Evolutionary conservation across 176 grass and related monocot species (phyloP).

Genomic region (Hordeum vulgare): DNA sequence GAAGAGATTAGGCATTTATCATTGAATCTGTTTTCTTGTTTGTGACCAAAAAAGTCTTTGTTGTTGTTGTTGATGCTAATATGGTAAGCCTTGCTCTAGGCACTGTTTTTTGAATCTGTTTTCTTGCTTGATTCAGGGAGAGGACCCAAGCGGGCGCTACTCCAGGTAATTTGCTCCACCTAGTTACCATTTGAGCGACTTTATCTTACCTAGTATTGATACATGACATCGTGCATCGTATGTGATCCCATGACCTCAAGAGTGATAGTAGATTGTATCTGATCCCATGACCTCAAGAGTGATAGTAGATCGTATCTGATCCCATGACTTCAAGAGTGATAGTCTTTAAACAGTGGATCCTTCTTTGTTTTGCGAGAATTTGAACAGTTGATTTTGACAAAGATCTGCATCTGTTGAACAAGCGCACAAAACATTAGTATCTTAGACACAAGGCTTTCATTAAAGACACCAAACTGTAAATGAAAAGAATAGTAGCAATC

Average conservation of each 20-base stretch:
- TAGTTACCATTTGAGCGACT: not conserved
- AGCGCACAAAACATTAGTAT: not conserved
- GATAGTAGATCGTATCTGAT: not conserved
- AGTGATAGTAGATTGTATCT: no score
- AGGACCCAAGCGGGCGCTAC: constrained; percentile 37
- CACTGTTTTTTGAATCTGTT: constrained; percentile 15
- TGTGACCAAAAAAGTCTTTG: no score
- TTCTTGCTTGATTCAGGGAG: constrained; percentile 41
- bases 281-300: no score
- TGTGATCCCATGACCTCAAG: no score
- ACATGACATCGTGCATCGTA: no score
- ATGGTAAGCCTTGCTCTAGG: not conserved
- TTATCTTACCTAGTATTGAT: not conserved
- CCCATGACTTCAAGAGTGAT: not conserved
- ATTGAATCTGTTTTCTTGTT: no score
- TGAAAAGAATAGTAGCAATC: not conserved
- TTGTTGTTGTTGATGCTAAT: no score
- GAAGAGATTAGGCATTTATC: not conserved
- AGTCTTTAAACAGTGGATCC: not conserved
- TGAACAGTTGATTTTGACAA: not conserved
- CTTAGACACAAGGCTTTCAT: not conserved
- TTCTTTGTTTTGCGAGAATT: not conserved
- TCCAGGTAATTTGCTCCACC: constrained; percentile 41
- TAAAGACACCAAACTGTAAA: not conserved
- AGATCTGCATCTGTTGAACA: not conserved